These are phyloP conservation scores for Cadophora luteo-olivacea DNA, from an alignment of 2,329 filamentous ascomycete species.

Conservation along the genomic window DNA sequence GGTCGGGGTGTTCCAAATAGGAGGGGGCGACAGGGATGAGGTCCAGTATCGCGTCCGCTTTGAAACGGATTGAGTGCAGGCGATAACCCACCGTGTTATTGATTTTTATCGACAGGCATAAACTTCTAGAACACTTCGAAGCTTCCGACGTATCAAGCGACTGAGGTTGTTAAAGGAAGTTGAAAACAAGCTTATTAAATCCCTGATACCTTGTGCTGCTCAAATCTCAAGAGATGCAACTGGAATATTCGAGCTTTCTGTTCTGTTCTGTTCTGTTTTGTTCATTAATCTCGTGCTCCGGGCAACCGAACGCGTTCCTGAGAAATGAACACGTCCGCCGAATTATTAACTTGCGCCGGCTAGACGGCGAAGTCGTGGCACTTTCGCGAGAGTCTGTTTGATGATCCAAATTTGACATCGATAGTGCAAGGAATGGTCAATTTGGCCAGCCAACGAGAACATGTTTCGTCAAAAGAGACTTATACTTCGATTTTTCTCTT, in stretches of 20 bases:
- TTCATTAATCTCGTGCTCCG: conserved; percentile 26
- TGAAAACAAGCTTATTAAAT: neutral
- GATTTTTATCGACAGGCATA: conserved; percentile 26
- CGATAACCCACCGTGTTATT: conserved; percentile 29
- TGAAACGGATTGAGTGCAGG: conserved; percentile 31
- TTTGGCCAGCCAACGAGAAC: neutral
- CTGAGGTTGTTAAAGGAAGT: neutral
- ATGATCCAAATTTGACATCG: conserved; percentile 19
- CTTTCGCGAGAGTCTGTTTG: conserved; percentile 5
- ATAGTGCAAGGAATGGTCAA: conserved; percentile 3
- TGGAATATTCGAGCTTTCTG: neutral
- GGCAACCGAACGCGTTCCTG: conserved; percentile 24
- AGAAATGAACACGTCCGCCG: conserved; percentile 18
- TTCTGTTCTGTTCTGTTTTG: conserved; percentile 5
- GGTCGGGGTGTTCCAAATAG: conserved; percentile 25
- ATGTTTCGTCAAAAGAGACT: neutral
- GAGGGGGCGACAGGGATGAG: conserved; percentile 23
- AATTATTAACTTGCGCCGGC: conserved; percentile 7
- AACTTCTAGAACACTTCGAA: conserved; percentile 29
- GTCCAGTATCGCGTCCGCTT: conserved; percentile 19
- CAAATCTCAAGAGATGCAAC: neutral
- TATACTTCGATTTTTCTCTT: neutral
- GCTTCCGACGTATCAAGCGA: conserved; percentile 15
- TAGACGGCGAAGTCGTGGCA: conserved; percentile 8
- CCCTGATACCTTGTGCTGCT: neutral